These are phyloP conservation scores for Rasamsonia emersonii DNA, from an alignment of 2,329 filamentous ascomycete genomes.

Conservation along the genomic window DNA sequence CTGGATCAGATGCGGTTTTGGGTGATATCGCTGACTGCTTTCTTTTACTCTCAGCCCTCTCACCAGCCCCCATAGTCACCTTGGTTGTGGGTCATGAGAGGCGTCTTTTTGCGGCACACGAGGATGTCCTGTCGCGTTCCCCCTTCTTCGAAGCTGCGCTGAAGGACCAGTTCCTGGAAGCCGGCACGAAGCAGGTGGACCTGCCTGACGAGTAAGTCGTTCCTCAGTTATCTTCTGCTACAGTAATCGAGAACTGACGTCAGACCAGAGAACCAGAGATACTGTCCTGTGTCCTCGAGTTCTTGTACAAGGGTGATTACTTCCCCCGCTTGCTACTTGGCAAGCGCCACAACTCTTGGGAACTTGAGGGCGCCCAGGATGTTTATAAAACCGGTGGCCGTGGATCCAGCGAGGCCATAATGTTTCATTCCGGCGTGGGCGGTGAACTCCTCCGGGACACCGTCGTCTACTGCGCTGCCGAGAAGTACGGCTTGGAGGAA, in stretches of 20 bases:
- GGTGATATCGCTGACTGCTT: background rate
- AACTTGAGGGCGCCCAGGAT: conserved; percentile 66
- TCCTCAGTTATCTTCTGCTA: background rate
- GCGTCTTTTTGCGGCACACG: conserved; percentile 88
- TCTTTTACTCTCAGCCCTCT: conserved; percentile 42
- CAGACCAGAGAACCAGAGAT: conserved; percentile 77
- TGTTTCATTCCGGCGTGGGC: conserved; percentile 65
- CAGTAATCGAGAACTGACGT: conserved; percentile 5
- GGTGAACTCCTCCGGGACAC: conserved; percentile 83
- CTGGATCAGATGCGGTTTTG: background rate
- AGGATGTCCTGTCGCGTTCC: conserved; percentile 80
- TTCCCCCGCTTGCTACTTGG: conserved; percentile 81
- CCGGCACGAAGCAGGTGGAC: conserved; percentile 64
- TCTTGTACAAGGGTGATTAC: conserved; percentile 95
- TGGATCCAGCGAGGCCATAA: conserved; percentile 62
- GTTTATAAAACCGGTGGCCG: conserved; percentile 49
- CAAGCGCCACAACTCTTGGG: conserved; percentile 79
- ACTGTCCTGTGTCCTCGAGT: conserved; percentile 90
- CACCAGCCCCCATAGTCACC: conserved; percentile 71
- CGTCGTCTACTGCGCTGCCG: conserved; percentile 85
- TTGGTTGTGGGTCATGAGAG: conserved; percentile 75
- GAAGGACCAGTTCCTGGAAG: conserved; percentile 63
- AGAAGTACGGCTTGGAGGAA: conserved; percentile 83
- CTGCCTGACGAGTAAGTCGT: conserved; percentile 52
- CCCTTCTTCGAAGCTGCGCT: conserved; percentile 71